Percentiles rank a stretch among this genome's conserved stretches.
Conservation (phyloP, 495 filamentous ascomycete species). For the Podospora bellae-mahoneyi region DNA sequence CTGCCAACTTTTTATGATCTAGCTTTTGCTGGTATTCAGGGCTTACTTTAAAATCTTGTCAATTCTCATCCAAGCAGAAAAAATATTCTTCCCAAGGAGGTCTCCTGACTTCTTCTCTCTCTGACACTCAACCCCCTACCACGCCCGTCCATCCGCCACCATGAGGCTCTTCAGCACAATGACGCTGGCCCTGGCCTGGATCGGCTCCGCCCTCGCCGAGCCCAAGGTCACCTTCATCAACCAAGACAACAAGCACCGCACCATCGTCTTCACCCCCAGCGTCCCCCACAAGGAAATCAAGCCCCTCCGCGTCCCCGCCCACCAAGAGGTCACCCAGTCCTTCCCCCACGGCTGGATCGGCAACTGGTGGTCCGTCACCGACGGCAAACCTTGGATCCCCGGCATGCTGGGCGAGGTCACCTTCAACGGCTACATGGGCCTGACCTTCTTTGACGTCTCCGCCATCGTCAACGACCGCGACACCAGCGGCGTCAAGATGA, state of each 20-base stretch:
- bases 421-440: slow-evolving; percentile 42
- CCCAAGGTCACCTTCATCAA: slow-evolving; percentile 48
- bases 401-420: slow-evolving; percentile 55
- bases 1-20: neutral
- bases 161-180: slow-evolving; percentile 4
- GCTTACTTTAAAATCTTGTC: too few relatives aligned
- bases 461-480: slow-evolving; percentile 52
- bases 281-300: slow-evolving; percentile 24
- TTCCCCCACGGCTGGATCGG: slow-evolving; percentile 47
- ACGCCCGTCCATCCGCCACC: neutral
- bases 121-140: neutral
- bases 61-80: too few relatives aligned
- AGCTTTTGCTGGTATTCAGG: neutral
- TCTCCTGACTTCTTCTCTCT: neutral
- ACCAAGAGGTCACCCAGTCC: slow-evolving; percentile 27
- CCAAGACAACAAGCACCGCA: slow-evolving; percentile 46
- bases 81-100: neutral
- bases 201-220: slow-evolving; percentile 33
- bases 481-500: slow-evolving; percentile 42
- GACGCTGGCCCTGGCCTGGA: slow-evolving; percentile 27
- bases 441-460: slow-evolving; percentile 52
- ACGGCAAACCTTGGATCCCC: slow-evolving; percentile 34
- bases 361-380: slow-evolving; percentile 44
- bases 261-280: slow-evolving; percentile 43
- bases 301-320: slow-evolving; percentile 32